Evolutionary conservation across 495 filamentous ascomycete species (phyloP).

Genomic region (Rhypophila decipiens): DNA sequence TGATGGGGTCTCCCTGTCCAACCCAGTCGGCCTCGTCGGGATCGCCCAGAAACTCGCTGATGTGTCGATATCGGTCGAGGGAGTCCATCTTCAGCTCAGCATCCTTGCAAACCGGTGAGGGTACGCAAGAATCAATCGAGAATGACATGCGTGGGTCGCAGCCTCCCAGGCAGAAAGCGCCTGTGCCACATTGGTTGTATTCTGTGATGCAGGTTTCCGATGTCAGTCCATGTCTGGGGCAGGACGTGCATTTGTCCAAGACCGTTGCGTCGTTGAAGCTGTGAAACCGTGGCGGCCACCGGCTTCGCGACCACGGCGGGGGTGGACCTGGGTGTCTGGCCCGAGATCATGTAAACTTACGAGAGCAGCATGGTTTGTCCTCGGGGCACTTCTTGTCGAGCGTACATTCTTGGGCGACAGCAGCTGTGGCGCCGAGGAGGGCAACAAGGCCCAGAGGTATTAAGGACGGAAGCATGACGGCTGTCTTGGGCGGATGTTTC

Average conservation of each 20-base stretch:
- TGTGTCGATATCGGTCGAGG: slow-evolving; percentile 60
- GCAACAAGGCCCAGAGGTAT: slow-evolving; percentile 29
- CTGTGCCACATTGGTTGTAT: slow-evolving; percentile 88
- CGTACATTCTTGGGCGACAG: slow-evolving; percentile 26
- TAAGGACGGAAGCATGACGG: slow-evolving; percentile 30
- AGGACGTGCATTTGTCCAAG: background rate
- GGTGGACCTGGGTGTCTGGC: background rate
- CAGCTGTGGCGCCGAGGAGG: slow-evolving; percentile 32
- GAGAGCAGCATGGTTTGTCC: slow-evolving; percentile 81
- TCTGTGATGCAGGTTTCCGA: slow-evolving; percentile 45
- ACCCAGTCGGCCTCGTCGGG: slow-evolving; percentile 77
- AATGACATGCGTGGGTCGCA: slow-evolving; percentile 83
- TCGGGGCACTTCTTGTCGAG: slow-evolving; percentile 65
- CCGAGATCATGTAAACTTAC: slow-evolving; percentile 51
- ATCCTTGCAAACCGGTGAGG: slow-evolving; percentile 72
- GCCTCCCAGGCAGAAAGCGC: slow-evolving; percentile 92
- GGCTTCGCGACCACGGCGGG: background rate
- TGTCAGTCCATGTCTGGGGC: slow-evolving; percentile 12
- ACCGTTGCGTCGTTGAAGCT: background rate
- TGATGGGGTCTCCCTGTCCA: slow-evolving; percentile 64
- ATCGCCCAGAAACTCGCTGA: slow-evolving; percentile 81
- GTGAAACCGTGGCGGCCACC: background rate
- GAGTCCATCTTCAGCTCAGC: slow-evolving; percentile 64
- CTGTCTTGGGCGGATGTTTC: background rate
- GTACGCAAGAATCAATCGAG: slow-evolving; percentile 78